Evolutionary conservation across 169 alveolate species (phyloP).

Genomic region (Eimeria necatrix): DNA sequence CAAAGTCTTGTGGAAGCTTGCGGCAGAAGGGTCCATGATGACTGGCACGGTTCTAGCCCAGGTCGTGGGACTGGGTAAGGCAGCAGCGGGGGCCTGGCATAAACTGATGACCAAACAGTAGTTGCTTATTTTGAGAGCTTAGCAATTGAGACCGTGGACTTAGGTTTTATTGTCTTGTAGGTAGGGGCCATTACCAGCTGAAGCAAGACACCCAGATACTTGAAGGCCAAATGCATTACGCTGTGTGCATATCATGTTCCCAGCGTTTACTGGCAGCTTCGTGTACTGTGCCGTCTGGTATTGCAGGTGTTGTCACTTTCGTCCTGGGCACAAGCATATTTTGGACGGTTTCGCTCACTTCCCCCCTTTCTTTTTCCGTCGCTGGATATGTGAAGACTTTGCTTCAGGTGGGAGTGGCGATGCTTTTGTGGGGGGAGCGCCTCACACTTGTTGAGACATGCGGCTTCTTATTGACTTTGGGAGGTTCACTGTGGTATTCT

Average conservation of each 20-base stretch:
- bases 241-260: not conserved
- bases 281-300: not conserved
- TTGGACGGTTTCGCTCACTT: slow-evolving; percentile 62
- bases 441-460: slow-evolving; percentile 74
- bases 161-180: too few species aligned
- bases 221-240: too few species aligned
- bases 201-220: too few species aligned
- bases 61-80: slow-evolving; percentile 26
- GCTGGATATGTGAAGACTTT: slow-evolving; percentile 84
- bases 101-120: too few species aligned
- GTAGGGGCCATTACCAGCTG: too few species aligned
- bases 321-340: not conserved
- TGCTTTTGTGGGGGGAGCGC: slow-evolving; percentile 81
- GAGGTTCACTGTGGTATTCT: slow-evolving; percentile 78
- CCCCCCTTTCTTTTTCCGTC: slow-evolving; percentile 84
- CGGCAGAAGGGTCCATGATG: slow-evolving; percentile 5
- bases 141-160: too few species aligned
- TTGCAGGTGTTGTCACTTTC: slow-evolving; percentile 30
- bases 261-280: not conserved
- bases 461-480: slow-evolving; percentile 82
- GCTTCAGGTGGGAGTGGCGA: slow-evolving; percentile 85
- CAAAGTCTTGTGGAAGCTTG: not conserved
- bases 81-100: too few species aligned
- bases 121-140: too few species aligned
- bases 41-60: not conserved